These are phyloP conservation scores for Phaseolus lunatus DNA, from an alignment of 306 rosid genomes.

Conservation along the genomic window DNA sequence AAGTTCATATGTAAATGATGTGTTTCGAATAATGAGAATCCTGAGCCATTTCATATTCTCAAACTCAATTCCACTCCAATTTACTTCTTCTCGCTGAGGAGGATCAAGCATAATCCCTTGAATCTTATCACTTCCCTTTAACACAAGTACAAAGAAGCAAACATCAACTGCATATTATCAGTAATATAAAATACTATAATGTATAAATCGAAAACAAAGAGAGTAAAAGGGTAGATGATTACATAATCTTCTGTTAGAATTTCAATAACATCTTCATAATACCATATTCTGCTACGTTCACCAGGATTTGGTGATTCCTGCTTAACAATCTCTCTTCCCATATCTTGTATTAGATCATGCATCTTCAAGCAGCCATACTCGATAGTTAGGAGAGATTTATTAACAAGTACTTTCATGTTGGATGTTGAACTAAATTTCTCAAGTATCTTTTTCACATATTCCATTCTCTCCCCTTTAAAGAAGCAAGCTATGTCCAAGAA, in stretches of 20 bases:
- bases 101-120: conserved; percentile 43
- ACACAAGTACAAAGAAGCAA: background rate
- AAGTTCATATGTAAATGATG: background rate
- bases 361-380: background rate
- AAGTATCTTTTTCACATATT: conserved; percentile 12
- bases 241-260: background rate
- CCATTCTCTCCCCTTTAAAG: conserved; percentile 33
- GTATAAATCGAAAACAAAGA: background rate
- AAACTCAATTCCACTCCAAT: conserved; percentile 20
- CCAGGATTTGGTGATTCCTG: conserved; percentile 3
- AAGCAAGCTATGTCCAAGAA: conserved; percentile 38
- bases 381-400: conserved; percentile 11
- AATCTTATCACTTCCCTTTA: conserved; percentile 17
- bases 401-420: background rate
- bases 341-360: conserved; percentile 38
- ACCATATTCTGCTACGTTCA: conserved; percentile 36
- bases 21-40: conserved; percentile 37
- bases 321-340: conserved; percentile 39
- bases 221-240: background rate
- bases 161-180: background rate
- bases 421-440: background rate
- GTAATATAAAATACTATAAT: background rate
- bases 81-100: background rate
- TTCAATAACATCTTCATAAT: background rate
- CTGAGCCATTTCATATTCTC: conserved; percentile 28